A percentile compares a stretch with the other conserved stretches of the same genome.
These are phyloP conservation scores for Podochytrium sp. DNA, from an alignment of 192 early-diverging fungal genomes.

Conservation along the genomic window DNA sequence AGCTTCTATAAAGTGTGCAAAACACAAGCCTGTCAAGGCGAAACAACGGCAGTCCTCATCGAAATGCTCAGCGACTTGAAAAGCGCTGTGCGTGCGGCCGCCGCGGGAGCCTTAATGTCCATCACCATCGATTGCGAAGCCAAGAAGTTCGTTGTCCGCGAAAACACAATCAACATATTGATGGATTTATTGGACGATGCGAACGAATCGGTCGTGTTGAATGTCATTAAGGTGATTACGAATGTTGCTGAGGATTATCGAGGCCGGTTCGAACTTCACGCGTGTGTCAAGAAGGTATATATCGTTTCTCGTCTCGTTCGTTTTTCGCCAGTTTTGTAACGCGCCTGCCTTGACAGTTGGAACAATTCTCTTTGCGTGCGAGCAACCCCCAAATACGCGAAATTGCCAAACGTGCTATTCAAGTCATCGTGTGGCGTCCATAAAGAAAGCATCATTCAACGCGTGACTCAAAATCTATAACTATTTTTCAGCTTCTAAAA, in stretches of 20 bases:
- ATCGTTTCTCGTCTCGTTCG: not conserved
- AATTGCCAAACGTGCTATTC: conserved; percentile 49
- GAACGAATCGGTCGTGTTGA: conserved; percentile 52
- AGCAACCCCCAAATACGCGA: conserved; percentile 46
- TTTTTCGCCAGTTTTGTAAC: not conserved
- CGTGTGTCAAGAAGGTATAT: conserved; percentile 50
- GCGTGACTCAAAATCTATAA: not conserved
- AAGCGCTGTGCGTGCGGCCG: conserved; percentile 49
- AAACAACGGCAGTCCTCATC: conserved; percentile 47
- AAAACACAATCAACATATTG: conserved; percentile 39
- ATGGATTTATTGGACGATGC: conserved; percentile 50
- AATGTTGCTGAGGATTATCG: conserved; percentile 65
- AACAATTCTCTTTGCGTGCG: conserved; percentile 33
- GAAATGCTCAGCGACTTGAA: conserved; percentile 43
- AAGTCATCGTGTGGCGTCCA: conserved; percentile 62
- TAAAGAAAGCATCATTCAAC: conserved; percentile 18
- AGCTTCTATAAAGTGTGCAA: conserved; percentile 57
- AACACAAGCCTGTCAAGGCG: conserved; percentile 33
- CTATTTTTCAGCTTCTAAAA: not conserved
- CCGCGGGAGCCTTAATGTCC: conserved; percentile 59
- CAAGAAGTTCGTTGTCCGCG: conserved; percentile 53
- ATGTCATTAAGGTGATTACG: conserved; percentile 57
- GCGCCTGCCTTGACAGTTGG: conserved; percentile 35
- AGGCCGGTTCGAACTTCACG: conserved; percentile 58
- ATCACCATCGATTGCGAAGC: conserved; percentile 62